Percentiles rank a stretch among this genome's conserved stretches.
Evolutionary conservation across 345 rosid genomes (phyloP).

Genomic region (Limnanthes douglasii): DNA sequence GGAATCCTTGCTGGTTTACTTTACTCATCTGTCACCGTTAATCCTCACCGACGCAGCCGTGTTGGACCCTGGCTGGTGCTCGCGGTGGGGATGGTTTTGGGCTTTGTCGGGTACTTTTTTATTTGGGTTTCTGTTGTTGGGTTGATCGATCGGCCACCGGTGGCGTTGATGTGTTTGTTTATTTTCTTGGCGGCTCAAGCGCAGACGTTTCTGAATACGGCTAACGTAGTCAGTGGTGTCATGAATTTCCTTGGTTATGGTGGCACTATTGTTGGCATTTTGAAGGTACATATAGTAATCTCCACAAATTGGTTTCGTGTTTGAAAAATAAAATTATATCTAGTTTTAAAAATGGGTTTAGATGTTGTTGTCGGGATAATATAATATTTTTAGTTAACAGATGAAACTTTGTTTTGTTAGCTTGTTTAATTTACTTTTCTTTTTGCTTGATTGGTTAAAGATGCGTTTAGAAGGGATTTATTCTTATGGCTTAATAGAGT

Average conservation of each 20-base stretch:
- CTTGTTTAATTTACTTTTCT: too few relatives aligned
- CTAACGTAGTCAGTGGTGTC: slow-evolving; percentile 27
- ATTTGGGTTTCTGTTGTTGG: slow-evolving; percentile 58
- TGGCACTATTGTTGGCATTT: slow-evolving; percentile 33
- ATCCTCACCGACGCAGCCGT: slow-evolving; percentile 2
- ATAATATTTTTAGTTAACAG: too few relatives aligned
- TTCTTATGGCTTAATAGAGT: too few relatives aligned
- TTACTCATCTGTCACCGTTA: slow-evolving; percentile 20
- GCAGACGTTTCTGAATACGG: slow-evolving; percentile 30
- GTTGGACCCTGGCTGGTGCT: slow-evolving; percentile 58
- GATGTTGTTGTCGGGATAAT: too few relatives aligned
- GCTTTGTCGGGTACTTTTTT: slow-evolving; percentile 44
- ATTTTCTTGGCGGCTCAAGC: slow-evolving; percentile 25
- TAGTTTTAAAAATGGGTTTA: too few relatives aligned
- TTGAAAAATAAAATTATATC: too few relatives aligned
- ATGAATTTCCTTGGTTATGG: slow-evolving; percentile 24
- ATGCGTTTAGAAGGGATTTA: too few relatives aligned
- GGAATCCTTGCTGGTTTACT: slow-evolving; percentile 53
- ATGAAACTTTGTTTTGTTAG: too few relatives aligned
- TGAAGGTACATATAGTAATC: slow-evolving; percentile 30
- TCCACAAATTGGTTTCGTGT: too few relatives aligned
- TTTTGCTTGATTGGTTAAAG: too few relatives aligned
- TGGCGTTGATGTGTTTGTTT: slow-evolving; percentile 31
- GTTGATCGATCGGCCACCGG: slow-evolving; percentile 24
- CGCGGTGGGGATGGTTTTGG: slow-evolving; percentile 30